Percentiles rank a stretch among this genome's conserved stretches.
Evolutionary conservation across 768 basidiomycete species (phyloP).

Genomic region (Dioszegia aurantiaca): DNA sequence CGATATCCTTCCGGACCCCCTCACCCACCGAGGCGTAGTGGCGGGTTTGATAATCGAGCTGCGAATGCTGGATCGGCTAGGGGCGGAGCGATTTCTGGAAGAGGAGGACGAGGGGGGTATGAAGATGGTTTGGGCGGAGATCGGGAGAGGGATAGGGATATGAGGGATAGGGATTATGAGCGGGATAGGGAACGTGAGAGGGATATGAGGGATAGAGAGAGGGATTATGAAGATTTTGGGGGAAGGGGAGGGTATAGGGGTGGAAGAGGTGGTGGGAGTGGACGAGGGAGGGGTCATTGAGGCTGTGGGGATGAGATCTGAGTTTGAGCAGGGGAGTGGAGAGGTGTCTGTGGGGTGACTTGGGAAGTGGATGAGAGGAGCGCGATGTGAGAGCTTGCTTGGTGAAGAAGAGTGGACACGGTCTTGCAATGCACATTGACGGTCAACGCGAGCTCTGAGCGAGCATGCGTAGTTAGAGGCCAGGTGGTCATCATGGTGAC

Average conservation of each 20-base stretch:
- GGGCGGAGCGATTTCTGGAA: not conserved
- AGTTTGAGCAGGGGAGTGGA: not conserved
- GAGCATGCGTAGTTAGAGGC: no score
- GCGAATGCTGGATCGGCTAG: not conserved
- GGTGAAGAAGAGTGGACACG: no score
- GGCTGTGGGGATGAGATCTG: not conserved
- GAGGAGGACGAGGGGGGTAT: not conserved
- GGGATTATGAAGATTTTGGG: not conserved
- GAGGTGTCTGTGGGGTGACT: not conserved
- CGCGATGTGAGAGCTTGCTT: no score
- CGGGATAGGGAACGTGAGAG: not conserved
- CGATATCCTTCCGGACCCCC: not conserved
- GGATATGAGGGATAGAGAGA: not conserved
- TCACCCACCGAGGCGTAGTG: not conserved
- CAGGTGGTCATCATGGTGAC: no score
- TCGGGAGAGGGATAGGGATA: not conserved
- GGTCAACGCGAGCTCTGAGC: no score
- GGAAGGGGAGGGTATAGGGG: slow-evolving; percentile 6
- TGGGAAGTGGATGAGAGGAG: no score
- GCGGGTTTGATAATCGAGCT: slow-evolving; percentile 7
- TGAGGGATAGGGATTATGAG: not conserved
- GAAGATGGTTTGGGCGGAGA: not conserved
- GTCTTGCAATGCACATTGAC: no score
- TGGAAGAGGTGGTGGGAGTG: slow-evolving; percentile 2
- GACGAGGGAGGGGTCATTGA: not conserved